phyloP scores from a whole-genome alignment of 768 basidiomycete genomes.

The Mycena venus region DNA sequence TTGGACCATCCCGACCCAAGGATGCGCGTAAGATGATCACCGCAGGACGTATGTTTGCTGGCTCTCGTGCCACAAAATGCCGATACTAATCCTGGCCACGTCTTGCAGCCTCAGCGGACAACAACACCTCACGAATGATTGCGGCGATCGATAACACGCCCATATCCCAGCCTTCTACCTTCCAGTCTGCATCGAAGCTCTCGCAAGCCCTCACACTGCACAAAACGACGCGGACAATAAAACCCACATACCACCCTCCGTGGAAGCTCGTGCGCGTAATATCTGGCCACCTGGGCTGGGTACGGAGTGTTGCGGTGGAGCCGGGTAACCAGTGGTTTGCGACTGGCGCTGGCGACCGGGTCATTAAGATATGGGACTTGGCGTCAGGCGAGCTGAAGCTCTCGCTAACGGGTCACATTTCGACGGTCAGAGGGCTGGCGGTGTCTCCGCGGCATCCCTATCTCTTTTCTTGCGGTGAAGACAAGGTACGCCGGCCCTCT shows the following conservation, averaged over 20 bases:
- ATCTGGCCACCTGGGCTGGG: conserved; percentile 98
- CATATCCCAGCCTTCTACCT: conserved; percentile 75
- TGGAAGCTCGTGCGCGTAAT: conserved; percentile 98
- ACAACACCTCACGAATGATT: conserved; percentile 76
- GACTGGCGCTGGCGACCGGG: conserved; percentile 96
- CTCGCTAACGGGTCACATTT: conserved; percentile 97
- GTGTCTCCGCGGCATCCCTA: conserved; percentile 96
- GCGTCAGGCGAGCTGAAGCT: conserved; percentile 97
- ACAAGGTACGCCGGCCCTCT: conserved; percentile 74
- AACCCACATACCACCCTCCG: conserved; percentile 94
- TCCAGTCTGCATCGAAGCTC: conserved; percentile 73
- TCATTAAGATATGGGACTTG: conserved; percentile 99
- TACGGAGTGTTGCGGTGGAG: conserved; percentile 94
- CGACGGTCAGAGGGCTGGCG: conserved; percentile 94
- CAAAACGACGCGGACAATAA: conserved; percentile 94
- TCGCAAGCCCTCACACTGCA: conserved; percentile 93
- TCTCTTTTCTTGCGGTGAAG: conserved; percentile 96
- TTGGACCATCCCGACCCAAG: conserved; percentile 84
- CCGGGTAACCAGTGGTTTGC: conserved; percentile 99
- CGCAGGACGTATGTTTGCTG: conserved; percentile 68
- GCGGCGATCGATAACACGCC: conserved; percentile 84
- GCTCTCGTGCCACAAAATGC: background rate
- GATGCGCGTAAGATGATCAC: conserved; percentile 77
- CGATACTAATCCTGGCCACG: conserved; percentile 8
- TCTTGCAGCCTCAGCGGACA: conserved; percentile 51